phyloP scores from a whole-genome alignment of 2,329 filamentous ascomycete genomes.

The Arthrobotrys megalospora region DNA sequence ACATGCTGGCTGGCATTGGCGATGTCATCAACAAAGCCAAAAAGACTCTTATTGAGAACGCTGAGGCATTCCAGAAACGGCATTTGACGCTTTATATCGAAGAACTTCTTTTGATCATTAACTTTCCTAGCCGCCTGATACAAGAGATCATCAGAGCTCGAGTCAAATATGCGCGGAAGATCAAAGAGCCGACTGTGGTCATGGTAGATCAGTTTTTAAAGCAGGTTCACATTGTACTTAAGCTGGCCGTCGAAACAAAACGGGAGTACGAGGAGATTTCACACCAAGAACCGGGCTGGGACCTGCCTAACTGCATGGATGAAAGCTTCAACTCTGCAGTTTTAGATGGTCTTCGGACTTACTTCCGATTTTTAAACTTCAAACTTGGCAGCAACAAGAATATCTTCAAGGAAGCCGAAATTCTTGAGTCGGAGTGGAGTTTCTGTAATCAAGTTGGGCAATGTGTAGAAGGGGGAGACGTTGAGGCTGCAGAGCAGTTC shows the following conservation, averaged over 20 bases:
- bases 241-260: conserved; percentile 93
- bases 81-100: conserved; percentile 97
- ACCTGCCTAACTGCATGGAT: conserved; percentile 94
- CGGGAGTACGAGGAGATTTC: conserved; percentile 87
- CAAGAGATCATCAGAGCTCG: conserved; percentile 96
- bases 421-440: conserved; percentile 97
- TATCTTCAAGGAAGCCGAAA: conserved; percentile 98
- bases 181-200: conserved; percentile 92
- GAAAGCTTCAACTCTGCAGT: conserved; percentile 95
- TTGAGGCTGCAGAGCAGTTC: conserved; percentile 98
- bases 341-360: conserved; percentile 93
- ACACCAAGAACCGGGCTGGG: conserved; percentile 91
- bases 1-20: conserved; percentile 87
- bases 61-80: conserved; percentile 84
- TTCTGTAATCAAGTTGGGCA: conserved; percentile 95
- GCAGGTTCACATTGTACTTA: conserved; percentile 93
- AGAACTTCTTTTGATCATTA: conserved; percentile 94
- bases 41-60: conserved; percentile 87
- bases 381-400: conserved; percentile 98
- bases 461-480: conserved; percentile 91
- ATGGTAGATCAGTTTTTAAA: conserved; percentile 98
- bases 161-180: conserved; percentile 90
- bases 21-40: conserved; percentile 94
- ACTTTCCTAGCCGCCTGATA: conserved; percentile 94
- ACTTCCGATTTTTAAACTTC: conserved; percentile 99